Evolutionary conservation across 257 asterid species (phyloP), one percentile per base, ranked within the genome.

Genomic region (Mitragyna speciosa): DNA sequence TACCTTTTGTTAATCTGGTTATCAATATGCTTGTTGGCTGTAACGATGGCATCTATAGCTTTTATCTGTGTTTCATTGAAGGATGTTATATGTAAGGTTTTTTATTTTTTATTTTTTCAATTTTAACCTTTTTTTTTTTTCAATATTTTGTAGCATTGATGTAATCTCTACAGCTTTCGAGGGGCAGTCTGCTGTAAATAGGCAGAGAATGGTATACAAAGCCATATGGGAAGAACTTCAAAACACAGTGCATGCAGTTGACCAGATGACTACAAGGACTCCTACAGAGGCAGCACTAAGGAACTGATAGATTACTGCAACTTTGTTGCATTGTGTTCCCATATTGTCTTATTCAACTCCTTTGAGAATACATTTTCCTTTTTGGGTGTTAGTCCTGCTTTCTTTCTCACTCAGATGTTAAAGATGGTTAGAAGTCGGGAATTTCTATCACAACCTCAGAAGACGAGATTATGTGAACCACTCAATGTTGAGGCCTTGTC

Each of bases 151-250:
- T 92, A 94, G 99, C 89, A 96, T 94, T 48, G 91, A 94, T 24
- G 99, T 96, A 16, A 80, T 96, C 67, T 85, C 97, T 73, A 76
- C 97, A 45, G 84, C 92, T 54, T 96, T 96, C 69, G 99, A 96
- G 91, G 99, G 99, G 69, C 86, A 94, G 86, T 89, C 97, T 58
- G 91, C 95, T 12, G 96, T 96, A 85, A 91, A 88, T 78, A 88
- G 99, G 86, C 99, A 96, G 91, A 90, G 99, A 87, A 94, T 94
- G 97, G 99, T 96, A 66, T 96, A 96, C 95, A 96, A 94, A 87
- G 98, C 97, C 77, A 96, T 96, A 85, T 96, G 99, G 99, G 98
- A 92, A 90, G 99, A 96, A 71, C 97, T 94, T 74, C 97, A 96
- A 82, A 89, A 88, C 49, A 85, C 86, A 45, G 99, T 96, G 72